These are phyloP conservation scores for Leucosporidium yakuticum DNA, from an alignment of 768 basidiomycete species.

Conservation along the genomic window DNA sequence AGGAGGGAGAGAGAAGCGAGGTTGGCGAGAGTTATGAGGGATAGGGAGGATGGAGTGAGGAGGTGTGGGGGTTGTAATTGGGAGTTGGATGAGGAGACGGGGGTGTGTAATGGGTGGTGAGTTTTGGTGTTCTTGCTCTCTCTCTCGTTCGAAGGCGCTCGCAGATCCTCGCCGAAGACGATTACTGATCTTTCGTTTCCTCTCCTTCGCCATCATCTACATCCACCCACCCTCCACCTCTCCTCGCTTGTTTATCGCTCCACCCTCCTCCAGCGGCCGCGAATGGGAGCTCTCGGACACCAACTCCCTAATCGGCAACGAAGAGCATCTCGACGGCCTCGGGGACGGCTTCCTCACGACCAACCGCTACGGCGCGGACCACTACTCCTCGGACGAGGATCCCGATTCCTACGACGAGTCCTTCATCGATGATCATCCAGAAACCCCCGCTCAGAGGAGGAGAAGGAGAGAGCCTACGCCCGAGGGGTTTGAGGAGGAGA, in stretches of 20 bases:
- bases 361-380: neutral
- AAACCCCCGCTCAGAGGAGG: neutral
- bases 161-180: no score
- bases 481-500: neutral
- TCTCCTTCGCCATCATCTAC: no score
- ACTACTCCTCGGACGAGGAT: neutral
- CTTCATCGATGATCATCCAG: neutral
- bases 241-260: no score
- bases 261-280: neutral
- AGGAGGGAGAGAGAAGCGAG: constrained; percentile 10
- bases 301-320: neutral
- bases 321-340: neutral
- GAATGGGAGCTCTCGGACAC: neutral
- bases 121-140: neutral
- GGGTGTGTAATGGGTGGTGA: constrained; percentile 29
- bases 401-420: neutral
- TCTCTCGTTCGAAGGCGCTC: neutral
- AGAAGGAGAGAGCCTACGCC: neutral
- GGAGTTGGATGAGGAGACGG: constrained; percentile 25
- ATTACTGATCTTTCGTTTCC: no score
- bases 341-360: no score
- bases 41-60: constrained; percentile 27
- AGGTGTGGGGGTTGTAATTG: constrained; percentile 30
- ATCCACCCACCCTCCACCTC: no score
- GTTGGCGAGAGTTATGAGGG: constrained; percentile 19